Conservation (phyloP, 2,329 filamentous ascomycete genomes). For the Chaetomiaceae sp. region DNA sequence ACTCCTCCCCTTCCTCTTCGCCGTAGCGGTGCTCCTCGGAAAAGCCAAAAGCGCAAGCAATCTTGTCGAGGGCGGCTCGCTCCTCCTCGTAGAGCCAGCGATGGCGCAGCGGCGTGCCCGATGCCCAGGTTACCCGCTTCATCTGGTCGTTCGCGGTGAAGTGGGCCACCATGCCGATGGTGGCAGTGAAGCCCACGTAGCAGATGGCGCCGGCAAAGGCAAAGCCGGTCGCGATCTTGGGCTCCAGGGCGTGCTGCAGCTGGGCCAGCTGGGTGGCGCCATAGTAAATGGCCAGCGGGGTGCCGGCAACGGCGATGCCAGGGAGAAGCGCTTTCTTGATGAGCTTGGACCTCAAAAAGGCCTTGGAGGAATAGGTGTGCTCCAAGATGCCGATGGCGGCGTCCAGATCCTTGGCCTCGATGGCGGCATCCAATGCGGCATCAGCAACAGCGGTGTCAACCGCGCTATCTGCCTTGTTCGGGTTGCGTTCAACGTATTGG, state of each 20-base stretch:
- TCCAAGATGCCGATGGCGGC: constrained; percentile 73
- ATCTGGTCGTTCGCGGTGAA: constrained; percentile 92
- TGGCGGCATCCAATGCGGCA: constrained; percentile 71
- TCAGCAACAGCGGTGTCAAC: constrained; percentile 67
- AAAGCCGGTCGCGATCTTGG: constrained; percentile 66
- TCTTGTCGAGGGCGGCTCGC: constrained; percentile 75
- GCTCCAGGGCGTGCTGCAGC: constrained; percentile 72
- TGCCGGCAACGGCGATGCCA: constrained; percentile 46
- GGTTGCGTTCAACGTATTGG: constrained; percentile 57
- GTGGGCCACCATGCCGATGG: constrained; percentile 76
- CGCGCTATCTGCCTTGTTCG: constrained; percentile 64
- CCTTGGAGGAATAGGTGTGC: constrained; percentile 59
- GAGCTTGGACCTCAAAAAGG: constrained; percentile 64
- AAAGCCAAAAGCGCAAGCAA: constrained; percentile 90
- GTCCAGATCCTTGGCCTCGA: constrained; percentile 71
- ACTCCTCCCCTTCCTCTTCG: constrained; percentile 87
- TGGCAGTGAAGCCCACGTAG: constrained; percentile 76
- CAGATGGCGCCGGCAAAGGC: constrained; percentile 76
- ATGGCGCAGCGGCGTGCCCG: constrained; percentile 72
- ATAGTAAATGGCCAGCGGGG: constrained; percentile 65
- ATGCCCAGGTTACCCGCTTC: constrained; percentile 85
- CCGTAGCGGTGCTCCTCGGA: constrained; percentile 73
- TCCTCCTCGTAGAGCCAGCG: constrained; percentile 90
- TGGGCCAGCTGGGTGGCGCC: constrained; percentile 62
- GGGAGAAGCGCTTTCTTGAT: constrained; percentile 61